Evolutionary conservation across 345 rosid genomes (phyloP), one percentile per base, ranked within the genome.

Genomic region (Aegle marmelos): DNA sequence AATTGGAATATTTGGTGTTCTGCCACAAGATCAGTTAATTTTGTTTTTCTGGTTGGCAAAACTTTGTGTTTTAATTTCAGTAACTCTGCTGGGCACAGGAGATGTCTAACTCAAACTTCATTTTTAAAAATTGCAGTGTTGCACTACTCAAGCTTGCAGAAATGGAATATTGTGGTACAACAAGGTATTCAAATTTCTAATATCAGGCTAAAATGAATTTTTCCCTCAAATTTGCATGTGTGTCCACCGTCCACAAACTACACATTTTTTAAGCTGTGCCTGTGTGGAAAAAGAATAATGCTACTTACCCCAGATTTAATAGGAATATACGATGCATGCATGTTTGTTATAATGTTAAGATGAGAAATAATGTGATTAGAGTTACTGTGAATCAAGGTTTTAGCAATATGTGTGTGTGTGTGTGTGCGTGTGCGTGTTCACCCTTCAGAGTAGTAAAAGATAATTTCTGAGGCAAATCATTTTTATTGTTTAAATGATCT

Each of bases 131-230:
- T 71, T 87, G 87, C 90, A 93, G 99, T 86, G 91, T 87, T 82
- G 97, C 98, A 54, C 68, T 97, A 74, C 74, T 86, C 80, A 91
- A 86, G 84, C 94, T 97, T 33, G 96, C 97, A 4, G 94, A 91
- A 85, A 93, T 93, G 97, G 92, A 97, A 77, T 94, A 97, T 72
- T 93, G 98, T 79, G 98, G 99, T 54, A 93, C 99, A 61, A 96
- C 98, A 50, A 96, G 99, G 99, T 94, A 89, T 79, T 25, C 27
- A 77, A 56, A 75, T 66, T 34, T 61, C 57, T 53, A 53, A 53
- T 53, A 17, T 53, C 22, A 53, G 22, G 22, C 21, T 17, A 53
- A 17, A 17, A 17, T 53, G 57, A 17, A 5, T 17, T 53, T 50
- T 19, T 2, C 22, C 56, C 22, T 22, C 6, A 53, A 53, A 53